Percentiles rank a stretch among this genome's conserved stretches.
These are phyloP conservation scores for Scenedesmus sp. DNA, from an alignment of 163 green algal genomes.

Conservation along the genomic window DNA sequence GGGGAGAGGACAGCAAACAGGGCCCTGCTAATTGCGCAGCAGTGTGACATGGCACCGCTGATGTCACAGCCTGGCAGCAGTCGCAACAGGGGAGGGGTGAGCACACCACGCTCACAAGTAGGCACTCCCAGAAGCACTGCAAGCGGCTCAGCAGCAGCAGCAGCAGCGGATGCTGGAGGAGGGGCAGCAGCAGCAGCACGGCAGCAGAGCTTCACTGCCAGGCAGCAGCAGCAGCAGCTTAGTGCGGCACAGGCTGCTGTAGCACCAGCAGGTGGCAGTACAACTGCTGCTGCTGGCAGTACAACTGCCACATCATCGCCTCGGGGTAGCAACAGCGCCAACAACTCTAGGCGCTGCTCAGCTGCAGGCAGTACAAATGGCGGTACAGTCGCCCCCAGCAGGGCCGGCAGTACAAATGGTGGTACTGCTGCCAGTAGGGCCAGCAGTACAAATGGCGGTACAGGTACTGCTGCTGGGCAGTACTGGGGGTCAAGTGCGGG, in stretches of 20 bases:
- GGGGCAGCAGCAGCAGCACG: neutral
- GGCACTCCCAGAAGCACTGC: neutral
- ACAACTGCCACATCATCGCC: neutral
- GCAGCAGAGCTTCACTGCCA: neutral
- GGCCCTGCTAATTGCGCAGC: neutral
- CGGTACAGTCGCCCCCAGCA: neutral
- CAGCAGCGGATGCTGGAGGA: neutral
- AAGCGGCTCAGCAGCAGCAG: neutral
- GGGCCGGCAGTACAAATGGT: neutral
- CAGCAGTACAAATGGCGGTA: neutral
- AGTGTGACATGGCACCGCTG: conserved; percentile 17
- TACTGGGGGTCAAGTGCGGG: conserved; percentile 47
- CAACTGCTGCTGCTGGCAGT: neutral
- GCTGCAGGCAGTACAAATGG: conserved; percentile 1
- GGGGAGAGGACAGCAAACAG: neutral
- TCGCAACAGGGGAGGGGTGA: neutral
- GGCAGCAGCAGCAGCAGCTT: conserved; percentile 9
- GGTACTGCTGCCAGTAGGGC: neutral
- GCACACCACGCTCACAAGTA: neutral
- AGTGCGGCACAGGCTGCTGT: neutral
- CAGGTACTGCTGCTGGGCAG: neutral
- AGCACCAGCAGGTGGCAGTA: conserved; percentile 4
- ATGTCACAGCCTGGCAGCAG: conserved; percentile 31
- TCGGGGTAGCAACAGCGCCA: too few species aligned
- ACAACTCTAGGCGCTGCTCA: neutral